A percentile compares a stretch with the other conserved stretches of the same genome.
phyloP scores from a whole-genome alignment of 345 rosid genomes.

The Gossypium longicalyx region DNA sequence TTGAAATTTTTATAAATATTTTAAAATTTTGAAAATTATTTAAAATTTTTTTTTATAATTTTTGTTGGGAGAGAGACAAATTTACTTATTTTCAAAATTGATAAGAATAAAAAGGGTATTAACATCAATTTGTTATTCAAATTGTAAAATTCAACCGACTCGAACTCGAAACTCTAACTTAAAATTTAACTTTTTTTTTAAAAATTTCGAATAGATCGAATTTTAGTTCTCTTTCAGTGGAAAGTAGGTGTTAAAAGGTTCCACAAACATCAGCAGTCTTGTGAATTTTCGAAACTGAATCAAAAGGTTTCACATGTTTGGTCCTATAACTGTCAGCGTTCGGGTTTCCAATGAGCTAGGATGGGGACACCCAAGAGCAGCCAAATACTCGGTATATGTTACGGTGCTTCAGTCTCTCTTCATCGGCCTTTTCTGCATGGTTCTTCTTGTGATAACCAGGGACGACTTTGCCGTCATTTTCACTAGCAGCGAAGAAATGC shows the following conservation, averaged over 20 bases:
- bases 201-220: too few species aligned
- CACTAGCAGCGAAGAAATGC: constrained; percentile 52
- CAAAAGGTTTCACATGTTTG: background rate
- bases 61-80: too few species aligned
- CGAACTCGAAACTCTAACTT: too few species aligned
- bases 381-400: constrained; percentile 67
- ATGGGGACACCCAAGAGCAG: constrained; percentile 57
- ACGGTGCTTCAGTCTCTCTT: constrained; percentile 50
- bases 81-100: too few species aligned
- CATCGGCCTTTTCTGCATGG: constrained; percentile 63
- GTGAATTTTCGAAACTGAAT: background rate
- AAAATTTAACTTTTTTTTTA: too few species aligned
- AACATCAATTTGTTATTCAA: too few species aligned
- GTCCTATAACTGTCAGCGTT: constrained; percentile 36
- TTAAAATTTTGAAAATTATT: too few species aligned
- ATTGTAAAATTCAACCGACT: too few species aligned
- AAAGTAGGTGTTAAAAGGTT: background rate
- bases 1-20: too few species aligned
- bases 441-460: constrained; percentile 39
- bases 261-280: background rate
- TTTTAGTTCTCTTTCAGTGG: too few species aligned
- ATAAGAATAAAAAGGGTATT: too few species aligned
- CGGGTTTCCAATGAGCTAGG: constrained; percentile 86
- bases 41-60: too few species aligned
- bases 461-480: constrained; percentile 57